Evolutionary conservation across 1,284 basidiomycete genomes (phyloP), one percentile per base, ranked within the genome.

Genomic region (Chiua sp.): DNA sequence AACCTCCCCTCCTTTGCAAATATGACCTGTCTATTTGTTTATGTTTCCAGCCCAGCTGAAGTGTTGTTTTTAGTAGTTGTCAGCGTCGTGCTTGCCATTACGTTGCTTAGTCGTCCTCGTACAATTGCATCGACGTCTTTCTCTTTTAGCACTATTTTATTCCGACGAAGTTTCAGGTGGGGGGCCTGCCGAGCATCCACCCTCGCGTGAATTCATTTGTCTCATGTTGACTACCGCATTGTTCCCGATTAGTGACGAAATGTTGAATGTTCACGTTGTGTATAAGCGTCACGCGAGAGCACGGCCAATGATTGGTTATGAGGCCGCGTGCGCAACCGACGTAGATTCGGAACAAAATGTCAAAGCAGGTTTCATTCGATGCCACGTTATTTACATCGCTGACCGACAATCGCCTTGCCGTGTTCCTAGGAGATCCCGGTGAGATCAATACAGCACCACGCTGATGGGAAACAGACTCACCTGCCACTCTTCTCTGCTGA

Each of bases 401-500:
- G 91, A 13, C 86, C 84, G 18, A 93, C 88, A 62, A 93, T 92
- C 8, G 84, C 78, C 68, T 84, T 88, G 53, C 91, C 91, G 67
- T 93, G 91, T 70, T 93, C 91, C 87, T 92, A 64, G 2, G 20
- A 55, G 56, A 56, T 55, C 33, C 18, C 47, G 47, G 47, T 65
- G 32, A 60, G 64, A 42, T 8, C n/a, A n/a, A 26, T 46, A 46
- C 42, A 33, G 16, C 16, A 3, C 33, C 37, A 16, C 32, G 53
- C 56, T 22, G 12, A 55, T 50, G 47, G 35, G n/a, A 20, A 65
- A 56, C 15, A 28, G 57, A 78, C 85, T 44, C 60, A 91, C 93
- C 83, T 92, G 86, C 89, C 93, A 96, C 72, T 97, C 94, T 74
- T 96, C 93, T 71, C 83, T 87, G 72, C 92, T 94, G 70, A 96